A percentile compares a stretch with the other conserved stretches of the same genome.
Evolutionary conservation across 1,284 basidiomycete genomes (phyloP).

Genomic region (Tetrapyrgos nigripes): DNA sequence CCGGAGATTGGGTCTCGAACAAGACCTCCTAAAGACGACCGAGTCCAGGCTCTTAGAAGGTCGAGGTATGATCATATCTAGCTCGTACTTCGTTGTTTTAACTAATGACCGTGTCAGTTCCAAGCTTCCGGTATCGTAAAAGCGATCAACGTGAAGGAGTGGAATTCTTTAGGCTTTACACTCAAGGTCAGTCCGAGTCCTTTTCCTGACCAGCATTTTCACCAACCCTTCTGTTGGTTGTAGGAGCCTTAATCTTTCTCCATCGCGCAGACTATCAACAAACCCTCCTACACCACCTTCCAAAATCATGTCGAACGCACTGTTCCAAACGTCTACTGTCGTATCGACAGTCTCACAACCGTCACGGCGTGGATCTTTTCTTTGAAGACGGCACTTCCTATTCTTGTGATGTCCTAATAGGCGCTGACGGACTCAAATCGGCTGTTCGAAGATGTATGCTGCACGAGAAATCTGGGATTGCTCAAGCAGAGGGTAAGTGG

Average conservation of each 20-base stretch:
- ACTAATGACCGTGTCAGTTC: constrained; percentile 35
- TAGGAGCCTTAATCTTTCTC: constrained; percentile 51
- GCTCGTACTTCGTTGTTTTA: not conserved
- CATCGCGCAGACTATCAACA: constrained; percentile 60
- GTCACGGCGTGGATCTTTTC: constrained; percentile 45
- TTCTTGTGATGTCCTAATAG: constrained; percentile 52
- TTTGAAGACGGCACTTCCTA: constrained; percentile 47
- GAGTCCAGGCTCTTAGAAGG: constrained; percentile 43
- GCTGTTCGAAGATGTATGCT: constrained; percentile 50
- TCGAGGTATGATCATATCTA: constrained; percentile 36
- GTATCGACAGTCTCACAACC: constrained; percentile 43
- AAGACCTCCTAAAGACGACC: constrained; percentile 47
- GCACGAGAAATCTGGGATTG: constrained; percentile 29
- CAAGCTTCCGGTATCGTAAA: constrained; percentile 54
- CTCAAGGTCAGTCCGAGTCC: constrained; percentile 43
- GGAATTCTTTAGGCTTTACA: constrained; percentile 52
- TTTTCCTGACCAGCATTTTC: not conserved
- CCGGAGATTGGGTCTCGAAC: constrained; percentile 53
- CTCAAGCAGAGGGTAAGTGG: constrained; percentile 16
- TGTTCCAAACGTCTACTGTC: constrained; percentile 55
- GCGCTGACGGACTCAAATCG: constrained; percentile 59
- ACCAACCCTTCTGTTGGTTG: not conserved
- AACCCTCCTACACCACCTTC: constrained; percentile 49
- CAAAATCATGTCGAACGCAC: constrained; percentile 43
- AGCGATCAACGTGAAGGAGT: constrained; percentile 54